phyloP scores from a whole-genome alignment of 495 filamentous ascomycete species.

The Penicillium waksmanii region DNA sequence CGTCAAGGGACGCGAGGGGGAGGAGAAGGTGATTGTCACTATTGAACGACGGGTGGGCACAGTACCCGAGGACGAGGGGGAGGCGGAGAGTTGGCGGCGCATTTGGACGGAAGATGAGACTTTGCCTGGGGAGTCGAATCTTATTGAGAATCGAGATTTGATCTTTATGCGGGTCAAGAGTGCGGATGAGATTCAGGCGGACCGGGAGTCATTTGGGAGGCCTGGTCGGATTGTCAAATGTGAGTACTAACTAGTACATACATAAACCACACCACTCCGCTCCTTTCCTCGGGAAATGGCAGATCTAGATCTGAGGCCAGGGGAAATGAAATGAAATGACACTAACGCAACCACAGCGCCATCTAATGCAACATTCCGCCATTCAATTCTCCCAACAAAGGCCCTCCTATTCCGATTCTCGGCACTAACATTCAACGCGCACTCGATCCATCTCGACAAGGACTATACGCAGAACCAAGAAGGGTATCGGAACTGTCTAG shows the following conservation, averaged over 20 bases:
- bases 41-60: constrained; percentile 56
- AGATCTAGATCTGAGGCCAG: too few relatives aligned
- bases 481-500: constrained; percentile 72
- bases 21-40: constrained; percentile 63
- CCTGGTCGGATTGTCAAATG: constrained; percentile 41
- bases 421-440: constrained; percentile 84
- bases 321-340: too few relatives aligned
- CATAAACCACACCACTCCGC: not conserved
- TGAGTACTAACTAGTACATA: constrained; percentile 21
- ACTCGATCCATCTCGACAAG: constrained; percentile 81
- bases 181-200: constrained; percentile 32
- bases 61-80: constrained; percentile 39
- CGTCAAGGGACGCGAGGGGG: constrained; percentile 55
- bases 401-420: constrained; percentile 82
- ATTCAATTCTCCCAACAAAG: constrained; percentile 63
- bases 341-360: constrained; percentile 30
- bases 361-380: constrained; percentile 56
- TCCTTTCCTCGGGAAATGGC: too few relatives aligned
- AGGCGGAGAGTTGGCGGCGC: constrained; percentile 39
- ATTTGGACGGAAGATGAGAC: constrained; percentile 49
- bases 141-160: constrained; percentile 60
- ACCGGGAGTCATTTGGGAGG: constrained; percentile 32
- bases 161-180: constrained; percentile 62
- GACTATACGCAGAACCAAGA: constrained; percentile 70
- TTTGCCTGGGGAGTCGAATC: constrained; percentile 35